A percentile compares a stretch with the other conserved stretches of the same genome.
These are phyloP conservation scores for Hymenoscyphus repandus DNA, from an alignment of 2,329 filamentous ascomycete genomes.

Conservation along the genomic window DNA sequence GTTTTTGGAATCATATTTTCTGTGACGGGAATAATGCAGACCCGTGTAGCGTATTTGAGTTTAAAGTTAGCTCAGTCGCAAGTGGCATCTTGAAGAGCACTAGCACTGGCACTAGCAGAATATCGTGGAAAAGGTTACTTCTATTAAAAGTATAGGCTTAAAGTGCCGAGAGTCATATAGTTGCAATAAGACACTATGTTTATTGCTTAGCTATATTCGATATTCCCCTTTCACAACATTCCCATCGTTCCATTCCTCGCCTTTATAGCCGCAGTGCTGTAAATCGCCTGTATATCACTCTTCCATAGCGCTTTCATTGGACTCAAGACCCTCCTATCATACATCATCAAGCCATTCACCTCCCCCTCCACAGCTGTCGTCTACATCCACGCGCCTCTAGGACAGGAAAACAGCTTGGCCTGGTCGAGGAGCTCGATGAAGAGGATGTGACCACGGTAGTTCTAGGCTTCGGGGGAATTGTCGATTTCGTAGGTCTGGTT, in stretches of 20 bases:
- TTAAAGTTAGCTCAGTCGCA: too few relatives aligned
- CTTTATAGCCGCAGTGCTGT: slow-evolving; percentile 44
- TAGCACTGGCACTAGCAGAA: too few relatives aligned
- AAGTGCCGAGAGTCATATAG: too few relatives aligned
- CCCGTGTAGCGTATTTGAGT: too few relatives aligned
- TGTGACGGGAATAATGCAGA: too few relatives aligned
- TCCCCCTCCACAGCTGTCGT: slow-evolving; percentile 72
- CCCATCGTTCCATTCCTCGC: slow-evolving; percentile 1
- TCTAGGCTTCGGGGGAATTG: slow-evolving; percentile 53
- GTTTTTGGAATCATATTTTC: neutral
- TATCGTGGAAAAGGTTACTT: too few relatives aligned
- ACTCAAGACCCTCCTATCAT: slow-evolving; percentile 57
- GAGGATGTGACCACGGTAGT: slow-evolving; percentile 51
- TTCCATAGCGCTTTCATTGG: slow-evolving; percentile 44
- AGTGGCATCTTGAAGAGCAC: too few relatives aligned
- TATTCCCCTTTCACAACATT: too few relatives aligned
- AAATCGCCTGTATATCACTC: slow-evolving; percentile 52
- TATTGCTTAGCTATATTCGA: too few relatives aligned
- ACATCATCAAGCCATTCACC: slow-evolving; percentile 66
- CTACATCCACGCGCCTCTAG: slow-evolving; percentile 66
- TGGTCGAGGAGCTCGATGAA: slow-evolving; percentile 44
- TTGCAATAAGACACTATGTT: too few relatives aligned
- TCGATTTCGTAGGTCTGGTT: slow-evolving; percentile 65
- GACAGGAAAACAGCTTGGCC: slow-evolving; percentile 48
- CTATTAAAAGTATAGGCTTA: too few relatives aligned